These are phyloP conservation scores for Tieghemostelium lacteum DNA, from an alignment of 78 protist genomes.

Conservation along the genomic window DNA sequence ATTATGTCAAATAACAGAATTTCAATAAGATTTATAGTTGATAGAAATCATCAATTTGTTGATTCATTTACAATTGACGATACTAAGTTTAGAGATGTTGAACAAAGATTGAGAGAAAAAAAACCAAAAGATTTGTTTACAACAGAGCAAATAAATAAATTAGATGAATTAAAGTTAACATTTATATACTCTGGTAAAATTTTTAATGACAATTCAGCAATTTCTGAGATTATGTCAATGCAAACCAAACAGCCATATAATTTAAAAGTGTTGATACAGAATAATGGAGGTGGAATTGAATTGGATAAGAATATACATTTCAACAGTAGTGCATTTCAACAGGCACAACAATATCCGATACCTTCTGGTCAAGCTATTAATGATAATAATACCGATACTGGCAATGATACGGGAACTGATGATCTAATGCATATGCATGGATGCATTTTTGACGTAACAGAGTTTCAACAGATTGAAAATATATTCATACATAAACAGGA, in stretches of 20 bases:
- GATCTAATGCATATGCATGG: slow-evolving; percentile 35
- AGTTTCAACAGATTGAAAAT: slow-evolving; percentile 23
- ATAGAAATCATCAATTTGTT: slow-evolving; percentile 42
- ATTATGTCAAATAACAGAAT: neutral
- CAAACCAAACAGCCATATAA: slow-evolving; percentile 28
- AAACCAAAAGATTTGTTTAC: slow-evolving; percentile 32
- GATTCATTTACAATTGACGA: neutral
- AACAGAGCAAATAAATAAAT: neutral
- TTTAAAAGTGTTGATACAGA: too few species aligned
- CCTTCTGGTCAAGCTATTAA: neutral
- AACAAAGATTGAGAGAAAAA: neutral
- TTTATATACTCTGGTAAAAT: slow-evolving; percentile 51
- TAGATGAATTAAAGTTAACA: neutral
- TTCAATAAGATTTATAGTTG: slow-evolving; percentile 33
- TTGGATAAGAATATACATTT: too few species aligned
- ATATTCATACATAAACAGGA: slow-evolving; percentile 28
- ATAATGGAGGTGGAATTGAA: too few species aligned
- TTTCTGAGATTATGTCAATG: neutral
- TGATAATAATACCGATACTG: neutral
- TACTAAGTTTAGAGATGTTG: slow-evolving; percentile 4
- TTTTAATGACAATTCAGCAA: neutral
- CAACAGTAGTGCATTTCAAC: too few species aligned
- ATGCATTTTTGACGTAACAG: slow-evolving; percentile 37
- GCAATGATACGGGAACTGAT: neutral
- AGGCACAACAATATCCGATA: neutral